Evolutionary conservation across 306 rosid species (phyloP).

Genomic region (Lotus japonicus): DNA sequence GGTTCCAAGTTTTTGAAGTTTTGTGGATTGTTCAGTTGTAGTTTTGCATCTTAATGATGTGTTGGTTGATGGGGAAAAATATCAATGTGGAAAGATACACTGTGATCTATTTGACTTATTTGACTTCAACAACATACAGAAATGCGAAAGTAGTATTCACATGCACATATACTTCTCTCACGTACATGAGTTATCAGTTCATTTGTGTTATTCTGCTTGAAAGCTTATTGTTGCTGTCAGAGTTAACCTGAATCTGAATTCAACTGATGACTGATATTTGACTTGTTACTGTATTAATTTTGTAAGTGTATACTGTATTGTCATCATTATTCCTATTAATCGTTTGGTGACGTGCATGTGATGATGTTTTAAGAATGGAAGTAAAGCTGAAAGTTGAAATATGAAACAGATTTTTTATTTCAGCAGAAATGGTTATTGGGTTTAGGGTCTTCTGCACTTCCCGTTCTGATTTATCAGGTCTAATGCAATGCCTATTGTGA

Average conservation of each 20-base stretch:
- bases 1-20: not conserved
- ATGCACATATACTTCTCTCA: not conserved
- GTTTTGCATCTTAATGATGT: not conserved
- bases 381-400: not conserved
- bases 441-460: not conserved
- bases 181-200: not conserved
- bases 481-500: too few relatives aligned
- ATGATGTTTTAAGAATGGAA: not conserved
- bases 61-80: not conserved
- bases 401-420: constrained; percentile 1
- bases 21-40: constrained; percentile 5
- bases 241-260: not conserved
- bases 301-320: not conserved
- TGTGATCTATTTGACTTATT: not conserved
- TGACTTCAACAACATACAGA: not conserved
- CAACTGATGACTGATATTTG: not conserved
- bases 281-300: not conserved
- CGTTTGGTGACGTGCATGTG: constrained; percentile 1
- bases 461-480: not conserved
- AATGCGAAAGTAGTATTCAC: too few relatives aligned
- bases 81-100: not conserved
- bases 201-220: constrained; percentile 5
- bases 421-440: not conserved
- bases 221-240: not conserved
- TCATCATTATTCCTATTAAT: not conserved